These are phyloP conservation scores for Salix udensis DNA, from an alignment of 345 rosid species.

Conservation along the genomic window DNA sequence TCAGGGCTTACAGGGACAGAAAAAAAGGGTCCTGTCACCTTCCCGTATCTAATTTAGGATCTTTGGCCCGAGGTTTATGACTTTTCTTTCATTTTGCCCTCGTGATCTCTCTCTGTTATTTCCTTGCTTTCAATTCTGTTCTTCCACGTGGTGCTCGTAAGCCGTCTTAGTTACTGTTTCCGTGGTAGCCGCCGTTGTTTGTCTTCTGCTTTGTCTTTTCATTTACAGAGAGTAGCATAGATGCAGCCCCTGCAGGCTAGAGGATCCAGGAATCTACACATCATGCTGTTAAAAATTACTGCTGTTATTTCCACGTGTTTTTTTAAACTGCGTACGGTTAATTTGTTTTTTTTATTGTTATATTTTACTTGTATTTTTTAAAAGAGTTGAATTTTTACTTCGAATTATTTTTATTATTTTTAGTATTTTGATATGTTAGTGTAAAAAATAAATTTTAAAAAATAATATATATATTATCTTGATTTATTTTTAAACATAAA, in stretches of 20 bases:
- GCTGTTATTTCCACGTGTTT: background rate
- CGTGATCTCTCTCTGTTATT: constrained; percentile 3
- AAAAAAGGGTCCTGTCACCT: constrained; percentile 31
- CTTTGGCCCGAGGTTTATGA: constrained; percentile 17
- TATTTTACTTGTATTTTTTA: too few relatives aligned
- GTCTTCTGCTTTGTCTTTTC: background rate
- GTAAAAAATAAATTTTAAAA: too few relatives aligned
- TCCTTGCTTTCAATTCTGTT: background rate
- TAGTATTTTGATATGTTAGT: too few relatives aligned
- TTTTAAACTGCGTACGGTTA: too few relatives aligned
- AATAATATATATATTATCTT: too few relatives aligned
- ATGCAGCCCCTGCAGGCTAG: background rate
- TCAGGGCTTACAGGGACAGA: background rate
- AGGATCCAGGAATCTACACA: background rate
- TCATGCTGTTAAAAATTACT: background rate
- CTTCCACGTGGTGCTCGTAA: constrained; percentile 14
- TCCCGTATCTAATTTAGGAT: constrained; percentile 37
- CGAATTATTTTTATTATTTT: too few relatives aligned
- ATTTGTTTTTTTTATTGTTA: too few relatives aligned
- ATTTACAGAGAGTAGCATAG: background rate
- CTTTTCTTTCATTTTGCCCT: background rate
- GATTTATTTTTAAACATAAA: too few relatives aligned
- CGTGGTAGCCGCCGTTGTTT: constrained; percentile 19
- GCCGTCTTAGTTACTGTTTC: constrained; percentile 17
- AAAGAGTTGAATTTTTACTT: too few relatives aligned